Conservation (phyloP, 2,329 filamentous ascomycete genomes). For the Torrubiellomyces zombiae region DNA sequence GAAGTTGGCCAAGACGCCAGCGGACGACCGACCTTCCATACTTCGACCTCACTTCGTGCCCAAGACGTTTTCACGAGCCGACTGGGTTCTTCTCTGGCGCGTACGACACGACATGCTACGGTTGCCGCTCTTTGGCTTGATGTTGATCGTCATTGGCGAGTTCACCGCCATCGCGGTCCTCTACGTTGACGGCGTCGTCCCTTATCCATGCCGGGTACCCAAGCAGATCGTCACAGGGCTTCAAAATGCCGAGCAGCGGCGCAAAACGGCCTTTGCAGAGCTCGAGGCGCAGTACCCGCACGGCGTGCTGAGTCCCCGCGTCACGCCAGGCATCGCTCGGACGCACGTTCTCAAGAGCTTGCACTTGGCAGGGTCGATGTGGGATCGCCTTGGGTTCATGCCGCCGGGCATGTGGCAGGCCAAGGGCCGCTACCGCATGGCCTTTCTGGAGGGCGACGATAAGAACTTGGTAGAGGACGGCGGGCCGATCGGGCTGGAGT, state of each 20-base stretch:
- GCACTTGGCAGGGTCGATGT: conserved; percentile 27
- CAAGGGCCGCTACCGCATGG: conserved; percentile 35
- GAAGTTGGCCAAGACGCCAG: conserved; percentile 25
- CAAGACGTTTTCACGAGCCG: conserved; percentile 36
- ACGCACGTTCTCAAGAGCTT: conserved; percentile 25
- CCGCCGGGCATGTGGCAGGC: conserved; percentile 34
- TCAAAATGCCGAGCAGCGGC: conserved; percentile 35
- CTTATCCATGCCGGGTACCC: conserved; percentile 70
- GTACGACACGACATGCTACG: conserved; percentile 58
- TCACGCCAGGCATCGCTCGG: conserved; percentile 14
- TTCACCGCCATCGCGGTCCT: conserved; percentile 70
- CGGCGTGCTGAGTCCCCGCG: conserved; percentile 17
- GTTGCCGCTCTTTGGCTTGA: conserved; percentile 59
- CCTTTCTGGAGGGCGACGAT: conserved; percentile 57
- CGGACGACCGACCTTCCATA: conserved; percentile 34
- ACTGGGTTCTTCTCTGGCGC: conserved; percentile 54
- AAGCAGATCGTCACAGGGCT: conserved; percentile 46
- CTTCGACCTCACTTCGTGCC: conserved; percentile 17
- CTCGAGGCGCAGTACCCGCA: conserved; percentile 16
- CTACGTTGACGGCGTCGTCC: conserved; percentile 53
- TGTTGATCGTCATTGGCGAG: conserved; percentile 69
- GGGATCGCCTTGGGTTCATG: conserved; percentile 32
- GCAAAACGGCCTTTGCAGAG: conserved; percentile 30
- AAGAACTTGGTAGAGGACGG: conserved; percentile 46
- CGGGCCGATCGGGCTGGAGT: conserved; percentile 36